Percentiles rank a stretch among this genome's conserved stretches.
phyloP scores from a whole-genome alignment of 2,329 filamentous ascomycete species.

The Simplicillium aogashimaense region DNA sequence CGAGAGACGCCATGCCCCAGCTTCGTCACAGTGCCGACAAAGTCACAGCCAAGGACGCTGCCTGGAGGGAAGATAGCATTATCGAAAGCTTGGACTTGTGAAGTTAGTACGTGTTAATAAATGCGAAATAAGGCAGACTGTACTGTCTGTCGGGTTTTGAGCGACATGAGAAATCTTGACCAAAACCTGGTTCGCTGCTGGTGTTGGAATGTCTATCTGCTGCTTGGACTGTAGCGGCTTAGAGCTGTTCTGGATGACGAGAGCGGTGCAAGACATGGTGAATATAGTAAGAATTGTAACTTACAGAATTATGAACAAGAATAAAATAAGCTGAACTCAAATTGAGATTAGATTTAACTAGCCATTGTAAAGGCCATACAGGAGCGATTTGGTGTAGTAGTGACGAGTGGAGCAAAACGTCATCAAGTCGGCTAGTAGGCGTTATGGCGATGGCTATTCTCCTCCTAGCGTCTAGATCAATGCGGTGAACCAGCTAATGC shows the following conservation, averaged over 20 bases:
- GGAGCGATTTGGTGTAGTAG: no score
- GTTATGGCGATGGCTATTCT: no score
- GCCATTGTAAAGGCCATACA: no score
- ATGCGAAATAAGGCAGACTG: conserved; percentile 14
- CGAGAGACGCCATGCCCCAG: conserved; percentile 15
- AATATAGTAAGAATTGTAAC: background rate
- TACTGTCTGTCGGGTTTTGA: conserved; percentile 10
- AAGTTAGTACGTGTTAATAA: conserved; percentile 27
- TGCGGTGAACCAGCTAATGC: no score
- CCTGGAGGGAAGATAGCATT: conserved; percentile 24
- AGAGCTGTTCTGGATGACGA: background rate
- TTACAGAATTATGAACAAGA: background rate
- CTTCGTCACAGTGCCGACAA: conserved; percentile 22
- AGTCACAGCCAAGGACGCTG: conserved; percentile 25
- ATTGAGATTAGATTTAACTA: no score
- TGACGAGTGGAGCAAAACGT: no score
- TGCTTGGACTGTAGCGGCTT: background rate
- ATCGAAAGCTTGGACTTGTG: conserved; percentile 20
- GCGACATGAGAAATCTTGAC: conserved; percentile 9
- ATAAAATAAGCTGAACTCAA: background rate
- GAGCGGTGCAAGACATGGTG: background rate
- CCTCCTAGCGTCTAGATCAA: no score
- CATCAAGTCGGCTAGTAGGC: no score
- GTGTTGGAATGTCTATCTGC: conserved; percentile 17
- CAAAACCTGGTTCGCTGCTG: conserved; percentile 3